Base-by-base conservation (phyloP, 2,329 filamentous ascomycete species). In the Talaromyces atroroseus region DNA sequence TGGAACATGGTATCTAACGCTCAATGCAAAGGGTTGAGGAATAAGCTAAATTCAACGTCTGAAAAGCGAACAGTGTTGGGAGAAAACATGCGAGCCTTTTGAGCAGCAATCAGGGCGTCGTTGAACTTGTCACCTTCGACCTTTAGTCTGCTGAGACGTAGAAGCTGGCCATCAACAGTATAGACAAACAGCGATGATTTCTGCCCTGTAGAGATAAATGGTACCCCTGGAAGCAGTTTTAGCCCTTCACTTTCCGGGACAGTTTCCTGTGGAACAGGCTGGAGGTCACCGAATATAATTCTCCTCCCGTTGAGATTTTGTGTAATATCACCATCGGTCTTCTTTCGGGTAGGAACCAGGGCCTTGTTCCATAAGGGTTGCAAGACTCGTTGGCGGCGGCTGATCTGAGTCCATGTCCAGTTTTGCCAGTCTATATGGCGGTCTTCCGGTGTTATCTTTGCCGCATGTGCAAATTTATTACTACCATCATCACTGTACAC, bases 391-490 rank as follows among this genome's bases (percentile, higher is more conserved):
- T 82, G 74, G 5, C 82, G 78, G 5, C 80, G 76, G 5, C 74
- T 66, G 16, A 92, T 78, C 1, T 82, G 78, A 2, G 76, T 71
- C n/a, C 78, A 73, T 0, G 74, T 74, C 78, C 82, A 83, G 3
- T 65, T 69, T 0, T 61, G 47, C 80, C 86, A 90, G 59, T 85
- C 73, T 7, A 95, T 72, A 58, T 83, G 80, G 1, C 77, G 74
- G 63, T 92, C 84, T 5, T 78, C 72, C 55, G 86, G 81, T 1
- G 73, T 82, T 58, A 96, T 82, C 67, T 96, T 96, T 1, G 83
- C 82, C 1, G 92, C 92, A 64, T 87, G 81, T 6, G 65, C 69
- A 18, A 75, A 59, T 16, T 64, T 29, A 49, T 65, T 50, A 52
- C 26, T 11, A 29, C 11, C 26, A 11, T 65, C 49, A 32, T 63